Base-by-base conservation (phyloP, 1,139 yeast species). In the Debaryomyces sp. region DNA sequence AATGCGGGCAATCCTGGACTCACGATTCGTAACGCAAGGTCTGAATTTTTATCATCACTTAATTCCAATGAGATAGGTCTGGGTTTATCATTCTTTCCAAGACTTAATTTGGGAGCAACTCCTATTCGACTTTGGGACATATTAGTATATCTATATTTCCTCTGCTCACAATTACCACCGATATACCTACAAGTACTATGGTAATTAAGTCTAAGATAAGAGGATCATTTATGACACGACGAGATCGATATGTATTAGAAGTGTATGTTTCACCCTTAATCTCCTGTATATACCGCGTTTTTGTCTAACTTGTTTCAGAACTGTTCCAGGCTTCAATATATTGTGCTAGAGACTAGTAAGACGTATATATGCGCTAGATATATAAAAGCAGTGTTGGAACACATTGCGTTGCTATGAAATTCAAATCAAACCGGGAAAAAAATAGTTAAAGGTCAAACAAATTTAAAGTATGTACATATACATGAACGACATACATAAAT, bases 1-100 rank as follows among this genome's bases (percentile, higher is more conserved):
- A 78, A 58, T 12, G 70, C 72, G 3, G 81, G 78, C 33, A 78
- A 60, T 0, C 82, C 82, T n/a, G 84, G 84, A 50, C 73, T 65
- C 9, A 73, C 78, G 29, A 74, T 68, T 33, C 77, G 59, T 41
- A 71, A 58, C 10, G 77, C 77, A 45, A 71, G 56, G 41, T 70
- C 70, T 5, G 23, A 27, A 32, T 30, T 32, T 18, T 32, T 30
- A 15, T 32, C 41, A 13, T 44, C 39, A 12, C 37, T 38, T 23
- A 65, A 54, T 33, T 62, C 55, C 38, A 65, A 58, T 6, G 68
- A 58, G 47, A 51, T 48, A 15, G 74, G 73, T 49, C 70, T 58
- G 50, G 61, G 71, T 51, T 62, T 62, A 45, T 57, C 39, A 24
- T 15, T 50, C 21, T 41, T 41, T 18, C 27, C 45, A 15, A 41